Conservation (phyloP, 2,329 filamentous ascomycete genomes). For the Lecanoromycetidae sp. region DNA sequence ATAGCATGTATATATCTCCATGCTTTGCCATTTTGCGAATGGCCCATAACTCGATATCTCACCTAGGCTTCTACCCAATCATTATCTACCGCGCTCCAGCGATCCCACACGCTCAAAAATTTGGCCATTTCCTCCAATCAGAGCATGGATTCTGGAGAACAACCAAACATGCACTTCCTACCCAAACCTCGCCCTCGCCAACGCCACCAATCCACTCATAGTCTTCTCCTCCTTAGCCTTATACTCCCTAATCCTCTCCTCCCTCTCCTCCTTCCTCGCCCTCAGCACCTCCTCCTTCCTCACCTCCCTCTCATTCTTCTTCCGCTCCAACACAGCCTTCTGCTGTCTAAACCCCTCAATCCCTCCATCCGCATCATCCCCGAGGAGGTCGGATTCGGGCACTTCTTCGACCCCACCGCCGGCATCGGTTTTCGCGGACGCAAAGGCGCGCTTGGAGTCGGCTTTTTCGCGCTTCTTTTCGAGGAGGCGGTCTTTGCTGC, state of each 20-base stretch:
- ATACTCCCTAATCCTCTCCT: constrained; percentile 59
- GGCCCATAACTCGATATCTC: no score
- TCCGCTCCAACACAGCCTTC: constrained; percentile 53
- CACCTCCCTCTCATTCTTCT: constrained; percentile 75
- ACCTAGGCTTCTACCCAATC: no score
- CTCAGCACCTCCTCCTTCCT: constrained; percentile 67
- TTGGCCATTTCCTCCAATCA: no score
- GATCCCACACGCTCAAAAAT: no score
- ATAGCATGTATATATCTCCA: no score
- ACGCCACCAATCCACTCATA: constrained; percentile 64
- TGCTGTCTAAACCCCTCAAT: constrained; percentile 52
- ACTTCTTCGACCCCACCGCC: constrained; percentile 48
- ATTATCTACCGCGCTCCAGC: no score
- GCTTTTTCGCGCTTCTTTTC: constrained; percentile 71
- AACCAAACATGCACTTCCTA: no score
- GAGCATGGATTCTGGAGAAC: no score
- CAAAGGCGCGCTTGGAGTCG: constrained; percentile 61
- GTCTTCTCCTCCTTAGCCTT: constrained; percentile 70
- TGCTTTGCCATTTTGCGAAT: no score
- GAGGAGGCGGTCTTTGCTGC: constrained; percentile 67
- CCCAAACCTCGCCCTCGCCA: constrained; percentile 72
- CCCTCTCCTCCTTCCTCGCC: constrained; percentile 65
- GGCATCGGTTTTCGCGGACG: constrained; percentile 43
- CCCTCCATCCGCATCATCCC: constrained; percentile 47
- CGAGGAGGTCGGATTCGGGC: constrained; percentile 65